These are phyloP conservation scores for Trichoderma citrinoviride DNA, from an alignment of 2,329 filamentous ascomycete species.

Conservation along the genomic window DNA sequence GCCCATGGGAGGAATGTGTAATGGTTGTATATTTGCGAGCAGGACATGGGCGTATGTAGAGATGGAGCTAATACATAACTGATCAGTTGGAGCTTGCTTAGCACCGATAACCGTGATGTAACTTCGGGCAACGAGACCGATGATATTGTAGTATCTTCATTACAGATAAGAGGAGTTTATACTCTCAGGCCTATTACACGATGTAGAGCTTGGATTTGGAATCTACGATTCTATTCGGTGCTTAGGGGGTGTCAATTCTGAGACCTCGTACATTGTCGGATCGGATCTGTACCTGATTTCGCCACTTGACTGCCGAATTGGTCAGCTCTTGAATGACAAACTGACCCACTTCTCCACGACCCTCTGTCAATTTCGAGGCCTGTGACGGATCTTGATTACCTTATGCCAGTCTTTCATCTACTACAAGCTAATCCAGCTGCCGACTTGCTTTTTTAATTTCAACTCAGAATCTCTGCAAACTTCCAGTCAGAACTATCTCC, in stretches of 20 bases:
- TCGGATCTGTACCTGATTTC: background rate
- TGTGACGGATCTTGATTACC: background rate
- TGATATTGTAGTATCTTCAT: too few relatives aligned
- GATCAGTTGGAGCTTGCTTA: background rate
- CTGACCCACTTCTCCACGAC: background rate
- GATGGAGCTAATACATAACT: background rate
- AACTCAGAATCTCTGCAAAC: background rate
- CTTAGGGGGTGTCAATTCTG: too few relatives aligned
- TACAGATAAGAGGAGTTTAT: too few relatives aligned
- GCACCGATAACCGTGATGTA: too few relatives aligned
- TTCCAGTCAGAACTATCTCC: too few relatives aligned
- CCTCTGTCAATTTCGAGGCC: background rate
- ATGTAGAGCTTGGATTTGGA: too few relatives aligned
- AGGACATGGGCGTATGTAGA: background rate
- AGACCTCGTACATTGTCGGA: too few relatives aligned
- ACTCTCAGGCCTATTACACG: too few relatives aligned
- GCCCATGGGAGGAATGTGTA: background rate
- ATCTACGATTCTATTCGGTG: too few relatives aligned
- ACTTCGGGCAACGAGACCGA: too few relatives aligned
- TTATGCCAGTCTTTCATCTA: background rate
- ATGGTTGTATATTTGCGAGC: slow-evolving; percentile 1
- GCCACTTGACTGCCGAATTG: background rate
- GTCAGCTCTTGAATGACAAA: slow-evolving; percentile 2
- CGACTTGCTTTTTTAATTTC: background rate
- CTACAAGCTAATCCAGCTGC: background rate